Conservation (phyloP, 2,329 filamentous ascomycete genomes). For the Fusarium concolor region DNA sequence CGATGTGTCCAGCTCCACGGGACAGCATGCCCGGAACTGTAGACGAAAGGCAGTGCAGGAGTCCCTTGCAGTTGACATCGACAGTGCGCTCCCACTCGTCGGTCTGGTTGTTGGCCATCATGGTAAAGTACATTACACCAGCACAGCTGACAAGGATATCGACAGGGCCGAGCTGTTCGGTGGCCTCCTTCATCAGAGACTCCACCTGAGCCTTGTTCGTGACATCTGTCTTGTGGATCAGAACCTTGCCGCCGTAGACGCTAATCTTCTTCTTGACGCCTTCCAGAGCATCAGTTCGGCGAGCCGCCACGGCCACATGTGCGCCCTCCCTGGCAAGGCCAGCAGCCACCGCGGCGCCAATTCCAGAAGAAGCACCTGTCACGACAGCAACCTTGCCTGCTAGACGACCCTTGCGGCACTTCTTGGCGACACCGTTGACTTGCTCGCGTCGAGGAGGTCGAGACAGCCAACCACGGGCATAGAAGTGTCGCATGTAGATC, state of each 20-base stretch:
- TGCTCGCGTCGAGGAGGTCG: slow-evolving; percentile 66
- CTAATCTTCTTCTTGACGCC: slow-evolving; percentile 71
- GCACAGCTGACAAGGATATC: slow-evolving; percentile 85
- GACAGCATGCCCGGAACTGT: slow-evolving; percentile 78
- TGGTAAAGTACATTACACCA: slow-evolving; percentile 89
- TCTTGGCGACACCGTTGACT: slow-evolving; percentile 43
- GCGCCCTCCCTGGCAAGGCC: slow-evolving; percentile 78
- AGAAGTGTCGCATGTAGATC: slow-evolving; percentile 84
- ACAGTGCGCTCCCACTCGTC: slow-evolving; percentile 86
- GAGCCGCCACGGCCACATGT: slow-evolving; percentile 77
- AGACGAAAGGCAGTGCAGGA: slow-evolving; percentile 77
- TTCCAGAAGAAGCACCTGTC: slow-evolving; percentile 84
- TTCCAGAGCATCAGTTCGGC: slow-evolving; percentile 76
- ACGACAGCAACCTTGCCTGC: slow-evolving; percentile 78
- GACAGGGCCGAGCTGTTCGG: slow-evolving; percentile 73
- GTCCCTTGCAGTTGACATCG: slow-evolving; percentile 87
- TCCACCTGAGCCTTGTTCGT: slow-evolving; percentile 75
- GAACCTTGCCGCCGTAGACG: slow-evolving; percentile 69
- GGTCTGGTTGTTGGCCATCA: slow-evolving; percentile 81
- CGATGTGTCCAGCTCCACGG: slow-evolving; percentile 77
- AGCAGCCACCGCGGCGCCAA: slow-evolving; percentile 78
- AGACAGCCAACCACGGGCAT: slow-evolving; percentile 80
- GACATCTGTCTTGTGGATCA: slow-evolving; percentile 78
- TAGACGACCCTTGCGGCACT: slow-evolving; percentile 65
- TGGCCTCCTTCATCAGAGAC: slow-evolving; percentile 69